These are phyloP conservation scores for Dendrobium officinale DNA, from an alignment of 106 monocot genomes.

Conservation along the genomic window DNA sequence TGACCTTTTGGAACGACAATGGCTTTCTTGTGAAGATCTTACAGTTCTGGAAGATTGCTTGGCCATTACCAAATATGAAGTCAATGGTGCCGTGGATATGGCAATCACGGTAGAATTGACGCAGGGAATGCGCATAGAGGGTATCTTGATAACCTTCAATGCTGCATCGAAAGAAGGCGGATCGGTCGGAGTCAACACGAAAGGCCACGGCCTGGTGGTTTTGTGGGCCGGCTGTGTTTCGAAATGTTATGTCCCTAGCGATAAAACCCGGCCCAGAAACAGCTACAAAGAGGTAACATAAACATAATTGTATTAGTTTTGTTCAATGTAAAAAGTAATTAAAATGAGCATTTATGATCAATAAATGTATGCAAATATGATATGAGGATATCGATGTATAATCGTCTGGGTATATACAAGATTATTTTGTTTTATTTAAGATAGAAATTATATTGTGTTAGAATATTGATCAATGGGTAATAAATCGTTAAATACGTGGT, in stretches of 20 bases:
- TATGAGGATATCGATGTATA: too few species aligned
- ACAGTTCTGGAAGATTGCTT: slow-evolving; percentile 64
- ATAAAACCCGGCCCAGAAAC: slow-evolving; percentile 82
- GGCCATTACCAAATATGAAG: slow-evolving; percentile 90
- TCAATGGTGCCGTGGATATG: slow-evolving; percentile 80
- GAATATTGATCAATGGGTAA: too few species aligned
- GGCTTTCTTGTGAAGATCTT: slow-evolving; percentile 50
- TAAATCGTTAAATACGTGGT: too few species aligned
- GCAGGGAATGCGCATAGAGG: slow-evolving; percentile 81
- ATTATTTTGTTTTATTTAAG: too few species aligned
- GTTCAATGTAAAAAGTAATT: not conserved
- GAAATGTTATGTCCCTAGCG: slow-evolving; percentile 76
- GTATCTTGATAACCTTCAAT: slow-evolving; percentile 95
- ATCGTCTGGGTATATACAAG: too few species aligned
- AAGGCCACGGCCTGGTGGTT: slow-evolving; percentile 87
- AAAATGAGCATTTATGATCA: not conserved
- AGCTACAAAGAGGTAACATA: slow-evolving; percentile 24
- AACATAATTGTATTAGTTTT: too few species aligned
- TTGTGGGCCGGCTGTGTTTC: slow-evolving; percentile 58
- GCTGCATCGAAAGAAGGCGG: slow-evolving; percentile 86
- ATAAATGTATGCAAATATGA: too few species aligned
- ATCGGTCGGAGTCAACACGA: slow-evolving; percentile 63
- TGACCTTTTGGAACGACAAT: slow-evolving; percentile 47
- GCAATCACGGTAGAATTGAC: slow-evolving; percentile 92
- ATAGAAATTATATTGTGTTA: too few species aligned